Evolutionary conservation across 352 stramenopile genomes (phyloP).

Genomic region (Phytophthora podocarpi): DNA sequence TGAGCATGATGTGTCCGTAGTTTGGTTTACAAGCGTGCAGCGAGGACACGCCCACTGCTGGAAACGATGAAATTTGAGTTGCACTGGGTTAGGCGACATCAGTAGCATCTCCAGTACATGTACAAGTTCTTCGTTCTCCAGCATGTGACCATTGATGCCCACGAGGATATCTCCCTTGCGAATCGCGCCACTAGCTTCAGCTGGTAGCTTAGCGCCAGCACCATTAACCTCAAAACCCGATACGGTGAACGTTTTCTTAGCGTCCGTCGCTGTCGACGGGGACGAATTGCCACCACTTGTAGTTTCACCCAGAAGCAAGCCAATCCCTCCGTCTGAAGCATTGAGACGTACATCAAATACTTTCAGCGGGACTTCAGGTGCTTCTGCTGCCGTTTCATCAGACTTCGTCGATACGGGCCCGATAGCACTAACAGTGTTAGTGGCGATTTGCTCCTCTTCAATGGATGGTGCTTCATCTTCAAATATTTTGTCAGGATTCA

Average conservation of each 20-base stretch:
- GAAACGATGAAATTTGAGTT: slow-evolving; percentile 65
- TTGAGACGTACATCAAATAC: slow-evolving; percentile 63
- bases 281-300: not conserved
- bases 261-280: not conserved
- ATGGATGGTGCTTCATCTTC: slow-evolving; percentile 38
- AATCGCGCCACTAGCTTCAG: slow-evolving; percentile 75
- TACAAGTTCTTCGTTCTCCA: slow-evolving; percentile 53
- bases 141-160: slow-evolving; percentile 56
- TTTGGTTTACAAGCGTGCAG: slow-evolving; percentile 78
- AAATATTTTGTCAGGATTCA: slow-evolving; percentile 78
- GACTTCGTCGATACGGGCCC: not conserved
- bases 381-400: slow-evolving; percentile 1
- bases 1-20: slow-evolving; percentile 39
- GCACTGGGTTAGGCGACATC: slow-evolving; percentile 72
- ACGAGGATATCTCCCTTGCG: slow-evolving; percentile 60
- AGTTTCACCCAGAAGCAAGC: slow-evolving; percentile 58
- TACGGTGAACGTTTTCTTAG: slow-evolving; percentile 50
- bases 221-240: slow-evolving; percentile 71
- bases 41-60: slow-evolving; percentile 69
- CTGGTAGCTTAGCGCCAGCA: slow-evolving; percentile 63
- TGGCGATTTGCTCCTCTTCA: slow-evolving; percentile 5
- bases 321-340: slow-evolving; percentile 75
- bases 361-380: slow-evolving; percentile 31
- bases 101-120: slow-evolving; percentile 72
- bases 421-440: not conserved